Percentiles rank a stretch among this genome's conserved stretches.
Conservation (phyloP, 139 green algal species). For the Nannochloris sp. region DNA sequence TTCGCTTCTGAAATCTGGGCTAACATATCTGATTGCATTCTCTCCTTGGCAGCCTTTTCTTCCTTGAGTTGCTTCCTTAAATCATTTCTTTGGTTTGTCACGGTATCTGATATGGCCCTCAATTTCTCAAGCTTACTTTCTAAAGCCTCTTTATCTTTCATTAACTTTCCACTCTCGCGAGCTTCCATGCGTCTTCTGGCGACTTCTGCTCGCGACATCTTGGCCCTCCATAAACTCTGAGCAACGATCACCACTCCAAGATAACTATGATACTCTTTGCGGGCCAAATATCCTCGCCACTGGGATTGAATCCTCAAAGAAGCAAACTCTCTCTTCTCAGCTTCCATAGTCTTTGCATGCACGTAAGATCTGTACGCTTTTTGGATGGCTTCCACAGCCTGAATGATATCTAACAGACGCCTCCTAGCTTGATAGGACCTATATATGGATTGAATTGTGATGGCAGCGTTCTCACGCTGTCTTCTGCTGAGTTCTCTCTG, state of each 20-base stretch:
- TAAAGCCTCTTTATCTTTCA: slow-evolving; percentile 81
- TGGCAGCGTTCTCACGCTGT: slow-evolving; percentile 39
- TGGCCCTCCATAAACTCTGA: slow-evolving; percentile 52
- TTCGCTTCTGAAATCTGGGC: background rate
- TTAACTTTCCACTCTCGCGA: slow-evolving; percentile 66
- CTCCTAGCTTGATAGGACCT: slow-evolving; percentile 11
- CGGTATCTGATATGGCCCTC: slow-evolving; percentile 57
- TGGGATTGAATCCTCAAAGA: slow-evolving; percentile 48
- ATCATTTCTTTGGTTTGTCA: slow-evolving; percentile 78
- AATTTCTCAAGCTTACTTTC: slow-evolving; percentile 61
- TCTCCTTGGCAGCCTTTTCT: slow-evolving; percentile 19
- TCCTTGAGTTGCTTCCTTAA: slow-evolving; percentile 50
- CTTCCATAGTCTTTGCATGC: background rate
- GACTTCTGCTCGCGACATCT: slow-evolving; percentile 45
- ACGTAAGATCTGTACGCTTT: slow-evolving; percentile 17
- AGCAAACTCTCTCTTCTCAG: slow-evolving; percentile 22
- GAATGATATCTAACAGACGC: slow-evolving; percentile 7
- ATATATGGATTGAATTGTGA: slow-evolving; percentile 37
- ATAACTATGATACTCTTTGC: slow-evolving; percentile 21
- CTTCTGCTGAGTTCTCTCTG: slow-evolving; percentile 25
- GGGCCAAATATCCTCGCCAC: slow-evolving; percentile 35
- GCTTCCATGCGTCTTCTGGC: slow-evolving; percentile 34
- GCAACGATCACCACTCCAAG: slow-evolving; percentile 23
- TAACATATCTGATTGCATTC: no score
- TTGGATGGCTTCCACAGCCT: slow-evolving; percentile 27